Percentiles rank a stretch among this genome's conserved stretches.
phyloP scores from a whole-genome alignment of 78 protist species.

The Tieghemostelium lacteum region DNA sequence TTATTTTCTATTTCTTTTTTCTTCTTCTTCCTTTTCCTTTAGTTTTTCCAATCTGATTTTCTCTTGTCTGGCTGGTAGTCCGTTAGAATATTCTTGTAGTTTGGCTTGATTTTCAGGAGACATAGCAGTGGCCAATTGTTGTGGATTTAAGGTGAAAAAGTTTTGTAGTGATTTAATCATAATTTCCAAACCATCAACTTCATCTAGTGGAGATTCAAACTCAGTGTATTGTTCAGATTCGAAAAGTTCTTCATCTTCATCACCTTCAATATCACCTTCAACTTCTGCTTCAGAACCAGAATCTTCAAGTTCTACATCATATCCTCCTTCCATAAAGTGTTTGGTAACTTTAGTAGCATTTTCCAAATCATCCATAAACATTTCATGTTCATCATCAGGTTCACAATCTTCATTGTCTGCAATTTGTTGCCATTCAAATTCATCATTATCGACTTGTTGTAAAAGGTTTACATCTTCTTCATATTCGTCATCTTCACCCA shows the following conservation, averaged over 20 bases:
- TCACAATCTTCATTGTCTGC: constrained; percentile 39
- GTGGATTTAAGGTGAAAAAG: constrained; percentile 27
- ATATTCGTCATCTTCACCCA: constrained; percentile 33
- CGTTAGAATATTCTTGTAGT: constrained; percentile 16
- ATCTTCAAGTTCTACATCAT: neutral
- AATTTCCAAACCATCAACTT: constrained; percentile 58
- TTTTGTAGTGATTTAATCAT: constrained; percentile 4
- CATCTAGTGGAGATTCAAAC: constrained; percentile 75
- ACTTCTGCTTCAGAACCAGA: constrained; percentile 21
- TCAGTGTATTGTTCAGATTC: constrained; percentile 28
- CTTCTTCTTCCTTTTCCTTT: neutral
- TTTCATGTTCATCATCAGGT: constrained; percentile 42
- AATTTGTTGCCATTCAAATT: constrained; percentile 8
- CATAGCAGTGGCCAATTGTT: neutral
- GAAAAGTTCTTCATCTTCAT: constrained; percentile 47
- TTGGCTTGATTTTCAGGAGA: neutral
- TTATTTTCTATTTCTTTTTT: neutral
- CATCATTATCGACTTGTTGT: neutral
- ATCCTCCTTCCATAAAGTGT: constrained; percentile 12
- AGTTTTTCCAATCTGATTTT: constrained; percentile 15
- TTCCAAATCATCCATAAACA: constrained; percentile 35
- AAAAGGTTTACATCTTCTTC: constrained; percentile 38
- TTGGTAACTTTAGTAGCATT: neutral
- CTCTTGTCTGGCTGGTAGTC: constrained; percentile 31
- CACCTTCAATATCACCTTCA: neutral